Base-by-base conservation (phyloP, 2,329 filamentous ascomycete species). In the Cadophora malorum region DNA sequence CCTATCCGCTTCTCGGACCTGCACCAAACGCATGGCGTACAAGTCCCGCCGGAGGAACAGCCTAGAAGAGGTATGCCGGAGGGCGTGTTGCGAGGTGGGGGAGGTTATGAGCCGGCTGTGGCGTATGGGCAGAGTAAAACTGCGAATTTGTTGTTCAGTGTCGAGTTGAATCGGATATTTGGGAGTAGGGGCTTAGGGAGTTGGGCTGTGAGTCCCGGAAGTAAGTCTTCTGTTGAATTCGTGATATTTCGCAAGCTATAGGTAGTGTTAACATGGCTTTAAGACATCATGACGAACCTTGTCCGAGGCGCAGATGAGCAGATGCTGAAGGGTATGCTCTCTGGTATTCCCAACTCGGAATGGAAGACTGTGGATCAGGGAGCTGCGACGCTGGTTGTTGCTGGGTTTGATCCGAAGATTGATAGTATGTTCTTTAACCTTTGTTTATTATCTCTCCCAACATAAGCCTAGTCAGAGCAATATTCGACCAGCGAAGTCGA, bases 121-220 rank as follows among this genome's bases (percentile, higher is more conserved):
- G 78, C 79, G 31, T 84, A 84, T 74, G 81, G 79, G 16, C 80
- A 82, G 75, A 79, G 77, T 72, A 84, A 83, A 74, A 80, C 82
- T 14, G 81, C 80, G 41, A 83, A 83, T 69, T 74, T 83, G 28
- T 60, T 74, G 23, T 65, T 71, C 41, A 64, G 66, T 52, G 63
- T 73, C 23, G 67, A 49, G 31, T 65, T 73, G 64, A 71, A 70
- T 63, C 28, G 47, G 35, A 65, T 52, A 14, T 63, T 71, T n/a
- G 50, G 31, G 1, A 50, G 16, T 23, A 65, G 62, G 23, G 68
- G 65, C 0, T 10, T 70, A 4, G 62, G 31, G 61, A 68, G 67
- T 53, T 70, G 67, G 63, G 68, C 70, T 50, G 65, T 71, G 31
- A 69, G 68, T 66, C 72, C 71, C 56, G 72, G 72, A 1, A 69